Percentiles rank a stretch among this genome's conserved stretches.
These are phyloP conservation scores for Aphanocladium album DNA, from an alignment of 2,329 filamentous ascomycete species.

Conservation along the genomic window DNA sequence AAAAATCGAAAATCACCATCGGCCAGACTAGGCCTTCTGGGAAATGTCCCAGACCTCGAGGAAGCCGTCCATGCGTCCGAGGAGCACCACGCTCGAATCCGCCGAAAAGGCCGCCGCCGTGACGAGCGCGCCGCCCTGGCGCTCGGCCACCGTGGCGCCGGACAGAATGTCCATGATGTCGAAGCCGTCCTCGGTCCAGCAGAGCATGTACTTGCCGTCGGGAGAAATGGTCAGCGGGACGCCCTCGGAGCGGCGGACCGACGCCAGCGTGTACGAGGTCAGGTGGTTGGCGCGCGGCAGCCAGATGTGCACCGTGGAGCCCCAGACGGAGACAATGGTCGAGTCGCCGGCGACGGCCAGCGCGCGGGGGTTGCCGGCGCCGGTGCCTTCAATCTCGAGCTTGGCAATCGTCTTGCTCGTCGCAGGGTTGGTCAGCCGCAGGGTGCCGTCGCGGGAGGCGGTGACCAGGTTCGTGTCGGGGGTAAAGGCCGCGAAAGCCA, in stretches of 20 bases:
- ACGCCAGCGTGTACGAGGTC: conserved; percentile 31
- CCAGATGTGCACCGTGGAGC: conserved; percentile 34
- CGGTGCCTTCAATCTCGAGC: conserved; percentile 29
- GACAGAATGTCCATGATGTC: conserved; percentile 35
- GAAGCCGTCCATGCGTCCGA: conserved; percentile 31
- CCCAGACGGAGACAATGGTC: conserved; percentile 35
- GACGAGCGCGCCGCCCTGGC: conserved; percentile 21
- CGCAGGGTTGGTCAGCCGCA: conserved; percentile 30
- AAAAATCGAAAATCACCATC: neutral
- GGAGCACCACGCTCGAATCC: conserved; percentile 25
- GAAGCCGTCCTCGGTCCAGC: conserved; percentile 37
- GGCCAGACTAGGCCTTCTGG: neutral
- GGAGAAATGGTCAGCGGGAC: conserved; percentile 37
- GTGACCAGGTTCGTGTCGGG: conserved; percentile 30
- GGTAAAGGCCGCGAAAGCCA: conserved; percentile 34
- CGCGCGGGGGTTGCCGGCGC: conserved; percentile 24
- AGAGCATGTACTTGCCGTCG: conserved; percentile 33
- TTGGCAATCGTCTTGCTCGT: conserved; percentile 31
- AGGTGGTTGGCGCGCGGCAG: conserved; percentile 26
- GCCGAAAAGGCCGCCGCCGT: conserved; percentile 32
- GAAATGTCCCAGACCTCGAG: conserved; percentile 30
- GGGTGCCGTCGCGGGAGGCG: conserved; percentile 31
- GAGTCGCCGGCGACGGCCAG: conserved; percentile 31
- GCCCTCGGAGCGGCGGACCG: conserved; percentile 30
- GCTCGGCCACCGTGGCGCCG: conserved; percentile 28